These are phyloP conservation scores for Neurospora sp. DNA, from an alignment of 495 filamentous ascomycete species.

Conservation along the genomic window DNA sequence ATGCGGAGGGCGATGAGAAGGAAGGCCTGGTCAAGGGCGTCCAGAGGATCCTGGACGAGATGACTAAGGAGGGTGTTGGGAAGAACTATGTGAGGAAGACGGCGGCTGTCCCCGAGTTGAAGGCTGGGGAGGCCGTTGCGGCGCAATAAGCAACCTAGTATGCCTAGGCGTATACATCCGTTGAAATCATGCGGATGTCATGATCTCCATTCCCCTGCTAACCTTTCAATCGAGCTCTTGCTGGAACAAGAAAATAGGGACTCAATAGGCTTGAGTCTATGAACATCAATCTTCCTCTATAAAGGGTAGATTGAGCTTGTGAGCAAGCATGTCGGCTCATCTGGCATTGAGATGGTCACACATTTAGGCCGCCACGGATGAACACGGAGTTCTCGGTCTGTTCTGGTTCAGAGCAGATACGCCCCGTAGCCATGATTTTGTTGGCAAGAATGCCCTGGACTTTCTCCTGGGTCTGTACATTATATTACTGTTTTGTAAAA, in stretches of 20 bases:
- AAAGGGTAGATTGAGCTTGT: background rate
- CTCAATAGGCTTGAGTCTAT: background rate
- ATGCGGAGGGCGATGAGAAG: slow-evolving; percentile 56
- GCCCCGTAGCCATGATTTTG: background rate
- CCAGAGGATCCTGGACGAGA: slow-evolving; percentile 56
- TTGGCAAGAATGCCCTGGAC: background rate
- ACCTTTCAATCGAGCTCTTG: background rate
- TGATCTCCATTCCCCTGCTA: background rate
- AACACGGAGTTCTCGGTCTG: background rate
- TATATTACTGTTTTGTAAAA: background rate
- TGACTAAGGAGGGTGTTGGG: slow-evolving; percentile 18
- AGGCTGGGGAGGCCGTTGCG: background rate
- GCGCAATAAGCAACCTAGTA: background rate
- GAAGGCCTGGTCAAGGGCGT: slow-evolving; percentile 60
- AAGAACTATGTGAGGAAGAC: slow-evolving; percentile 8
- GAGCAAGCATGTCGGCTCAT: background rate
- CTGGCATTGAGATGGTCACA: background rate
- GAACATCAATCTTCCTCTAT: background rate
- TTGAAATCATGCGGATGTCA: background rate
- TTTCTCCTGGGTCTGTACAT: background rate
- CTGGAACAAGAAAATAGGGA: background rate
- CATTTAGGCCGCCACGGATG: background rate
- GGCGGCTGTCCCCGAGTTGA: background rate
- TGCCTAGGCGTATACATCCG: background rate
- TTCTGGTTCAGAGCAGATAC: background rate